Conservation (phyloP, 2,329 filamentous ascomycete species). For the Talaromyces albobiverticillius region DNA sequence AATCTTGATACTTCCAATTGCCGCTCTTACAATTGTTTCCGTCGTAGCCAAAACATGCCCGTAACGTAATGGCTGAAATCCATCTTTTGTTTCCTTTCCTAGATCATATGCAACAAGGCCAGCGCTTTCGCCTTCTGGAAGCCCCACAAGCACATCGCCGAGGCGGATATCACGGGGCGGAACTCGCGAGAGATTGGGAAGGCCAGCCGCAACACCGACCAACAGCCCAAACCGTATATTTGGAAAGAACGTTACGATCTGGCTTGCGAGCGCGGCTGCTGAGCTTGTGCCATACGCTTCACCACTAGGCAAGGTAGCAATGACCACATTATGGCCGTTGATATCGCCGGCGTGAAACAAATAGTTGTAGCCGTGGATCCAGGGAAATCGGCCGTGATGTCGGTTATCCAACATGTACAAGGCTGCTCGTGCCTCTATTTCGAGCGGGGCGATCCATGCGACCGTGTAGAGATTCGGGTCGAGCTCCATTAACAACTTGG, state of each 20-base stretch:
- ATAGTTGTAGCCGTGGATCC: constrained; percentile 33
- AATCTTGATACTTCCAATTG: constrained; percentile 9
- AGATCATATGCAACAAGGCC: constrained; percentile 33
- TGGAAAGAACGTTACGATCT: constrained; percentile 34
- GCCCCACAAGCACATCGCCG: constrained; percentile 37
- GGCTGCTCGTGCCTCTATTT: constrained; percentile 37
- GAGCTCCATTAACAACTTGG: constrained; percentile 2
- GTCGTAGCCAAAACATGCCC: constrained; percentile 28
- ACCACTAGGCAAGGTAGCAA: constrained; percentile 34
- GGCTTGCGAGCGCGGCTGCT: constrained; percentile 32
- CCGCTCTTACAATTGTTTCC: constrained; percentile 31
- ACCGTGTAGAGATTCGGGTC: constrained; percentile 27
- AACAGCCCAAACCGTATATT: constrained; percentile 39
- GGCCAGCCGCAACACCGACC: constrained; percentile 36
- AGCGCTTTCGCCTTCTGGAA: constrained; percentile 22
- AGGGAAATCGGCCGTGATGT: constrained; percentile 31
- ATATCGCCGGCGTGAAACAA: constrained; percentile 37
- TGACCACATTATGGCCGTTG: constrained; percentile 35
- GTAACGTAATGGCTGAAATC: constrained; percentile 24
- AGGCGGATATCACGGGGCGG: constrained; percentile 35
- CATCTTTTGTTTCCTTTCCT: constrained; percentile 31
- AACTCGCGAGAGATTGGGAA: constrained; percentile 24
- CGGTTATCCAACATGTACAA: constrained; percentile 31
- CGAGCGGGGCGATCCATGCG: constrained; percentile 38
- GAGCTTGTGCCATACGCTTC: constrained; percentile 35